Conservation (phyloP, 805 yeast species). For the Candida methanosorbosa region DNA sequence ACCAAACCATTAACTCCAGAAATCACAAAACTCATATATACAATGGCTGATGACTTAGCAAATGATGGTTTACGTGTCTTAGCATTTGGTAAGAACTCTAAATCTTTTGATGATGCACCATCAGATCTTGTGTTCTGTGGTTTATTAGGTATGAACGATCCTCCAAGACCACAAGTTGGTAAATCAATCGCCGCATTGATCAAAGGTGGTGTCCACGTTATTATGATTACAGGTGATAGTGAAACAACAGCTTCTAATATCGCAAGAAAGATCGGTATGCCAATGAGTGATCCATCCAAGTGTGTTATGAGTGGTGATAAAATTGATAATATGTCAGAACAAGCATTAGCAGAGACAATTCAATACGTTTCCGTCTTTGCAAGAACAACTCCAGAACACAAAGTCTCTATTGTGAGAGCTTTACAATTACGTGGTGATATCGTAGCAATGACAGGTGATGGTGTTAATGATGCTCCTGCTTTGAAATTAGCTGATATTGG, state of each 20-base stretch:
- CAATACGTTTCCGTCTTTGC: constrained; percentile 85
- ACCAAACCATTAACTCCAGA: constrained; percentile 48
- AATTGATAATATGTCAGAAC: constrained; percentile 65
- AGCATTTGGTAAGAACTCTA: constrained; percentile 58
- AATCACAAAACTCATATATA: constrained; percentile 35
- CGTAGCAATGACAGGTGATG: constrained; percentile 99
- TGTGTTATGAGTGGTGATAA: constrained; percentile 82
- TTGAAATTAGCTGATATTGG: constrained; percentile 93
- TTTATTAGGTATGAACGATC: constrained; percentile 92
- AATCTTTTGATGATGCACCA: constrained; percentile 35
- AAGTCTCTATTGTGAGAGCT: constrained; percentile 82
- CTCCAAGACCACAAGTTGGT: constrained; percentile 86
- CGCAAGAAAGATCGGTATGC: constrained; percentile 88
- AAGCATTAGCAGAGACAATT: constrained; percentile 65
- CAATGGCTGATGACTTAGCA: constrained; percentile 60
- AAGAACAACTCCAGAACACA: constrained; percentile 92
- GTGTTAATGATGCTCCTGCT: constrained; percentile 99
- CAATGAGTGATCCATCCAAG: constrained; percentile 48
- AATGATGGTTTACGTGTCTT: constrained; percentile 79
- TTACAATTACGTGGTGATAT: constrained; percentile 86
- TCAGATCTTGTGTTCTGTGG: constrained; percentile 71
- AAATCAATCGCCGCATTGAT: constrained; percentile 65
- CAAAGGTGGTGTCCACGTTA: constrained; percentile 94
- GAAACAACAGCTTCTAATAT: constrained; percentile 81
- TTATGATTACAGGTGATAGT: constrained; percentile 95